These are phyloP conservation scores for Kazachstania taianensis DNA, from an alignment of 805 yeast genomes.

Conservation along the genomic window DNA sequence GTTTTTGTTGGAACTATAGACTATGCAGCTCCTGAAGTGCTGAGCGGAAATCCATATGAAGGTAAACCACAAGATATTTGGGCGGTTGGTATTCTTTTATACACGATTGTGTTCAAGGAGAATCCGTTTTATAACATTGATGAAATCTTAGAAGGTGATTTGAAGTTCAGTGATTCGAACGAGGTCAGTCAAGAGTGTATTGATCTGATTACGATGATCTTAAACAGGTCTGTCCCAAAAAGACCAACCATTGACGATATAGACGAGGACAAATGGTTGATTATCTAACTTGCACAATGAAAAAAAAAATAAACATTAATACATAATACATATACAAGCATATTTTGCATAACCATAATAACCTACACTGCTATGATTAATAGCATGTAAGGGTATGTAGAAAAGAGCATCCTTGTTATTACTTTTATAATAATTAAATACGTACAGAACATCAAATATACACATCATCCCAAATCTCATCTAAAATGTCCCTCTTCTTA, in stretches of 20 bases:
- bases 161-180: conserved; percentile 37
- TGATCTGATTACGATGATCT: conserved; percentile 50
- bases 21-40: conserved; percentile 95
- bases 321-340: too few relatives aligned
- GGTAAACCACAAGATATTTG: conserved; percentile 95
- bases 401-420: too few relatives aligned
- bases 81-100: conserved; percentile 88
- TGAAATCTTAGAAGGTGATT: conserved; percentile 85
- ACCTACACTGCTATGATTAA: too few relatives aligned
- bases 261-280: conserved; percentile 60
- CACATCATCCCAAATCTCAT: too few relatives aligned
- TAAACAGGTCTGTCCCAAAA: conserved; percentile 53
- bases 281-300: conserved; percentile 5
- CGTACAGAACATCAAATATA: too few relatives aligned
- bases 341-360: too few relatives aligned
- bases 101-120: conserved; percentile 85
- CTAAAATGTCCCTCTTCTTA: too few relatives aligned
- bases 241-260: conserved; percentile 73
- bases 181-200: conserved; percentile 49
- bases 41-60: conserved; percentile 77
- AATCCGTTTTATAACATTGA: conserved; percentile 94
- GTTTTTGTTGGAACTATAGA: conserved; percentile 96
- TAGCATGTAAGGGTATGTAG: too few relatives aligned
- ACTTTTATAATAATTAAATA: too few relatives aligned
- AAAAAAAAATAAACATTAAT: too few relatives aligned